phyloP scores from a whole-genome alignment of 1,284 basidiomycete species.

The Pascua guehoae region DNA sequence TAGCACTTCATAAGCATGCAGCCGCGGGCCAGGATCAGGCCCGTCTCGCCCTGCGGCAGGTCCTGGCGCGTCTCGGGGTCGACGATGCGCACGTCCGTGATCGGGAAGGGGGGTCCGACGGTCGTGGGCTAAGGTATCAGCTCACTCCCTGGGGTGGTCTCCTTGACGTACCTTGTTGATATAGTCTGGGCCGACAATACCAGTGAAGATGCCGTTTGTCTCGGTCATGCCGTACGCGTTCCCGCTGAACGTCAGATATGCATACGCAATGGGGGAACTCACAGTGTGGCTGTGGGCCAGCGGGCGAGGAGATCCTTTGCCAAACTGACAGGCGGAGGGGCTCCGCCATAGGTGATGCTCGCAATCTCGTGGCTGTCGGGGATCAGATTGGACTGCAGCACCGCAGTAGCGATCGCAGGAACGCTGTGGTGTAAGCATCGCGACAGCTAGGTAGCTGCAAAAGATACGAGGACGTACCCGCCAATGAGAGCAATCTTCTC shows the following conservation, averaged over 20 bases:
- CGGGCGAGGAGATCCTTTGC: conserved; percentile 26
- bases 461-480: conserved; percentile 12
- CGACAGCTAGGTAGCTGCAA: background rate
- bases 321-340: conserved; percentile 34
- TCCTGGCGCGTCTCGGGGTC: conserved; percentile 17
- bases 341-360: conserved; percentile 41
- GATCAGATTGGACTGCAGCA: conserved; percentile 30
- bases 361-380: conserved; percentile 26
- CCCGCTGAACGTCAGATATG: too few species aligned
- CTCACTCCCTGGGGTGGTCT: background rate
- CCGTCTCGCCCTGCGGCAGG: conserved; percentile 23
- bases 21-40: conserved; percentile 33
- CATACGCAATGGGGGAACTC: background rate
- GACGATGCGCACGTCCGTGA: conserved; percentile 33
- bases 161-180: too few species aligned
- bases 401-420: conserved; percentile 34
- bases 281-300: conserved; percentile 30
- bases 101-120: conserved; percentile 31
- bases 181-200: conserved; percentile 35
- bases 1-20: conserved; percentile 42
- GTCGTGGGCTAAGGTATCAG: background rate
- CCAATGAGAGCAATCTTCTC: conserved; percentile 38
- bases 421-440: conserved; percentile 16
- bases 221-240: conserved; percentile 44
- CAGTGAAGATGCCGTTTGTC: conserved; percentile 40